These are phyloP conservation scores for Pythium coloratum DNA, from an alignment of 352 stramenopile species.

Conservation along the genomic window DNA sequence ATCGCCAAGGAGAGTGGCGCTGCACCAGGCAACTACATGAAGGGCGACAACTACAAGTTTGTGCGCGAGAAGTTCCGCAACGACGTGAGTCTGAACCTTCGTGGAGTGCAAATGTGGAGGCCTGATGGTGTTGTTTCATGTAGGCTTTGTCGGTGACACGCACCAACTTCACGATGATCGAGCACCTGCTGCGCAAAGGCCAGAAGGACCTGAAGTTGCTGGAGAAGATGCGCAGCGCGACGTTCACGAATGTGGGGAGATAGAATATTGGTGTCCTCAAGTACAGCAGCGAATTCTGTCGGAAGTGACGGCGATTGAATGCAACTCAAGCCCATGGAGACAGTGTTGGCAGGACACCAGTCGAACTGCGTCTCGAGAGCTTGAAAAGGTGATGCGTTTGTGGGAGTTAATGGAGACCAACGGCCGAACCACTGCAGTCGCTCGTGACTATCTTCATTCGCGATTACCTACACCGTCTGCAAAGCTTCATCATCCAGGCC, in stretches of 20 bases:
- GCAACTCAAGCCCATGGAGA: too few relatives aligned
- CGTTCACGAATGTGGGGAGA: constrained; percentile 45
- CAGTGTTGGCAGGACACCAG: too few relatives aligned
- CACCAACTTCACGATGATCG: constrained; percentile 80
- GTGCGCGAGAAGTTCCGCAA: constrained; percentile 78
- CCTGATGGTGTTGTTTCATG: background rate
- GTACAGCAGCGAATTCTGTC: background rate
- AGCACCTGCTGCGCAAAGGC: constrained; percentile 85
- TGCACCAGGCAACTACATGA: background rate
- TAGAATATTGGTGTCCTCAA: background rate
- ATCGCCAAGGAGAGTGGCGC: constrained; percentile 24
- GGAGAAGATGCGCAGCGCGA: constrained; percentile 58
- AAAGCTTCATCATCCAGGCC: too few relatives aligned
- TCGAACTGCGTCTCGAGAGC: too few relatives aligned
- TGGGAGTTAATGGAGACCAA: too few relatives aligned
- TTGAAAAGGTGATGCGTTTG: too few relatives aligned
- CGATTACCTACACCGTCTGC: too few relatives aligned
- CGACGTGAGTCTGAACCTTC: constrained; percentile 41
- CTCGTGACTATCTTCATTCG: too few relatives aligned
- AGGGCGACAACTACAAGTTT: constrained; percentile 40
- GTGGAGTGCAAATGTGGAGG: background rate
- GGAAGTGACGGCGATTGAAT: too few relatives aligned
- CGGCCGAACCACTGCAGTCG: too few relatives aligned
- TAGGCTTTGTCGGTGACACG: constrained; percentile 57
- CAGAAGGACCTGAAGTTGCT: constrained; percentile 85